A percentile compares a stretch with the other conserved stretches of the same genome.
Conservation (phyloP, 2,329 filamentous ascomycete genomes). For the Simplicillium sp. region DNA sequence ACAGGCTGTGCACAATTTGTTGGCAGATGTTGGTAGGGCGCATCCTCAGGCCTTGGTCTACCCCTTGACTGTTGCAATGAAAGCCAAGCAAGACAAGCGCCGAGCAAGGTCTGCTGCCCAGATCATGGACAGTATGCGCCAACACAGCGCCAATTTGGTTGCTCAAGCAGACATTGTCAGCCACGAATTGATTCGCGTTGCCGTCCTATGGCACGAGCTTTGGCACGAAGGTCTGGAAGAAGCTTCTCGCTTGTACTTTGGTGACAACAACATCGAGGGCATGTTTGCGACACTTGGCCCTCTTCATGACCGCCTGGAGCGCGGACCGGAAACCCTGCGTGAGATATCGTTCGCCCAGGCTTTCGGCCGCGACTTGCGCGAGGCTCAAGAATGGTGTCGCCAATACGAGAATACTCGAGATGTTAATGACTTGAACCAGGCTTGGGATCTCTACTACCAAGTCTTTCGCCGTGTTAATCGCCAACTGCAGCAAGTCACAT, state of each 20-base stretch:
- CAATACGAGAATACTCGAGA: slow-evolving; percentile 85
- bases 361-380: slow-evolving; percentile 88
- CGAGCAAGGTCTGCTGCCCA: slow-evolving; percentile 80
- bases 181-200: slow-evolving; percentile 92
- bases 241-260: slow-evolving; percentile 92
- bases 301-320: slow-evolving; percentile 83
- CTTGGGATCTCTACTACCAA: slow-evolving; percentile 98
- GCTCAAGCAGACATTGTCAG: slow-evolving; percentile 94
- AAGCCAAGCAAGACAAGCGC: slow-evolving; percentile 72
- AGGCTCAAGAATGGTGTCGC: slow-evolving; percentile 92
- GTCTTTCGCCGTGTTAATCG: slow-evolving; percentile 93
- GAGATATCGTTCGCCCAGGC: slow-evolving; percentile 97
- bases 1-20: slow-evolving; percentile 80
- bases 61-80: slow-evolving; percentile 95
- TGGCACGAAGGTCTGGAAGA: slow-evolving; percentile 99
- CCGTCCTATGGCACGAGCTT: slow-evolving; percentile 95
- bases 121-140: slow-evolving; percentile 97
- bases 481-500: slow-evolving; percentile 86
- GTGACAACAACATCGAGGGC: slow-evolving; percentile 92
- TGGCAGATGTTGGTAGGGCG: slow-evolving; percentile 85
- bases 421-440: slow-evolving; percentile 90
- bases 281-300: slow-evolving; percentile 92
- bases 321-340: slow-evolving; percentile 81
- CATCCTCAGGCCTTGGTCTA: slow-evolving; percentile 97
- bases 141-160: slow-evolving; percentile 85